phyloP scores from a whole-genome alignment of 176 grass and related monocot genomes.

The Avena sativa region DNA sequence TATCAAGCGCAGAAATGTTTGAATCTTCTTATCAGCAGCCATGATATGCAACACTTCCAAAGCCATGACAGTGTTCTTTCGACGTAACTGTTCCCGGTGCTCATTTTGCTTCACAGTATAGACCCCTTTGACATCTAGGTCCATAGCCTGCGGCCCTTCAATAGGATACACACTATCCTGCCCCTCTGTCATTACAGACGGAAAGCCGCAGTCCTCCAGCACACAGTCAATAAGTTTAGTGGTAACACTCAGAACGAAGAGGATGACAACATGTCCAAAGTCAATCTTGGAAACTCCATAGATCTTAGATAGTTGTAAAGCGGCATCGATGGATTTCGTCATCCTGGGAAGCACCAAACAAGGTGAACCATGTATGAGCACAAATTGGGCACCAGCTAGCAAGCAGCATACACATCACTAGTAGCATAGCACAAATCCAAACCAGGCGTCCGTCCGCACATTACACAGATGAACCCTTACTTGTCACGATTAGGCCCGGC shows the following conservation, averaged over 20 bases:
- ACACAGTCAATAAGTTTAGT: constrained; percentile 71
- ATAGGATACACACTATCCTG: constrained; percentile 43
- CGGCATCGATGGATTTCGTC: constrained; percentile 69
- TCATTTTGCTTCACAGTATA: constrained; percentile 52
- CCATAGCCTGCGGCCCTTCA: constrained; percentile 53
- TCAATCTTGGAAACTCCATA: constrained; percentile 53
- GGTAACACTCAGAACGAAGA: constrained; percentile 59
- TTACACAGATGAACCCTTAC: constrained; percentile 46
- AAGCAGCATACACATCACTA: neutral
- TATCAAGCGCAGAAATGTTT: constrained; percentile 74
- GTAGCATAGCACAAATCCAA: neutral
- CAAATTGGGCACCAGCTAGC: neutral
- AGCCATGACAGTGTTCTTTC: constrained; percentile 70
- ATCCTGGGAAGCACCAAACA: constrained; percentile 51
- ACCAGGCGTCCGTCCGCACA: neutral
- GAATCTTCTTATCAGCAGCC: constrained; percentile 74
- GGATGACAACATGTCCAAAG: constrained; percentile 68
- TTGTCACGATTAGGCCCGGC: constrained; percentile 64
- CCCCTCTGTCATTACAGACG: constrained; percentile 32
- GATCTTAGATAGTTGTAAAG: constrained; percentile 66
- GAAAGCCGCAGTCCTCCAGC: constrained; percentile 80
- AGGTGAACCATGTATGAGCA: constrained; percentile 13
- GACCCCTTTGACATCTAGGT: constrained; percentile 59
- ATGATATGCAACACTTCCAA: constrained; percentile 79
- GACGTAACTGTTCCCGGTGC: constrained; percentile 63